phyloP scores from a whole-genome alignment of 1,139 yeast genomes.

The Hyphopichia wangnamkhiaoensis region DNA sequence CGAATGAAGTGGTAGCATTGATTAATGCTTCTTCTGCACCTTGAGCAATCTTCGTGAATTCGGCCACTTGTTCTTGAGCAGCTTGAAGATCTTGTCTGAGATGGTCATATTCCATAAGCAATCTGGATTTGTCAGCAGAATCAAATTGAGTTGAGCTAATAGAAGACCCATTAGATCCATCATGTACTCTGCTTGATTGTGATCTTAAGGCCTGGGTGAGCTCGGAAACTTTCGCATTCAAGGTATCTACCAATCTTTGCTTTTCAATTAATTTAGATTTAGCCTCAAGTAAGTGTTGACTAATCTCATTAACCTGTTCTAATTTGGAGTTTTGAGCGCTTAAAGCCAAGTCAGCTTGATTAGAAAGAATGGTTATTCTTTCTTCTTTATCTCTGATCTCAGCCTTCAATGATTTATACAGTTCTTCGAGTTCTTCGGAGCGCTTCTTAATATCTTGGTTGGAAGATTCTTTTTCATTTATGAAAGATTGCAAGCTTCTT shows the following conservation, averaged over 20 bases:
- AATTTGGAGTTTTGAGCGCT: slow-evolving; percentile 68
- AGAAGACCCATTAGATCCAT: background rate
- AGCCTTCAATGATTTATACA: slow-evolving; percentile 52
- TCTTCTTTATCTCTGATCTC: slow-evolving; percentile 54
- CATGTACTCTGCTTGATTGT: background rate
- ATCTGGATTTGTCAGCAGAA: slow-evolving; percentile 5
- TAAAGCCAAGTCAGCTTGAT: slow-evolving; percentile 57
- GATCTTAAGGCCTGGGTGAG: slow-evolving; percentile 11
- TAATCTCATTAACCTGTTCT: slow-evolving; percentile 58
- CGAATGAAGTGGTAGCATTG: slow-evolving; percentile 40
- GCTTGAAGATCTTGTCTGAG: slow-evolving; percentile 37
- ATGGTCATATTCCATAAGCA: slow-evolving; percentile 31
- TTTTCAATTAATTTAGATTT: slow-evolving; percentile 42
- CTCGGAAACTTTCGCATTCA: slow-evolving; percentile 24
- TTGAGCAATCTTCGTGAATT: slow-evolving; percentile 39
- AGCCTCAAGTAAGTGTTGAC: slow-evolving; percentile 39
- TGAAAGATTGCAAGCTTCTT: slow-evolving; percentile 60
- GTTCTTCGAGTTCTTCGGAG: slow-evolving; percentile 50
- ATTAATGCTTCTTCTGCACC: slow-evolving; percentile 45
- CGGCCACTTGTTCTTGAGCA: slow-evolving; percentile 41
- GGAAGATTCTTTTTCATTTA: slow-evolving; percentile 61
- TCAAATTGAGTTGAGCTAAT: background rate
- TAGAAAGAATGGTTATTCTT: slow-evolving; percentile 45
- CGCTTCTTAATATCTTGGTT: slow-evolving; percentile 53
- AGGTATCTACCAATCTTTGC: slow-evolving; percentile 24